Conservation (phyloP, 2,329 filamentous ascomycete genomes). For the Periglandula ipomoeae region DNA sequence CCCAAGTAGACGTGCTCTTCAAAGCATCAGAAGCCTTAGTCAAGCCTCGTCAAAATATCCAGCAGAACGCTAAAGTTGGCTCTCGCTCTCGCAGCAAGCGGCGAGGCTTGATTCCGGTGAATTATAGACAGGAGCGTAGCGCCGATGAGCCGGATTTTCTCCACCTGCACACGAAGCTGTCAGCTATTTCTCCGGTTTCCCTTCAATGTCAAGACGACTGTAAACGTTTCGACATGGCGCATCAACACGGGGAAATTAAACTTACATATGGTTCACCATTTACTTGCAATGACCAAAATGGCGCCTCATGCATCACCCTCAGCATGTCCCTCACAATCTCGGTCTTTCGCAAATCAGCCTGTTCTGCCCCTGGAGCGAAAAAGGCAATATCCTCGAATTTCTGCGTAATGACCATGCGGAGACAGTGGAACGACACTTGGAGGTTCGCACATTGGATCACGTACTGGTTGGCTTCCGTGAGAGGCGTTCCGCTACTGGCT, state of each 20-base stretch:
- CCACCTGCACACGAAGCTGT: conserved; percentile 20
- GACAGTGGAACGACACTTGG: conserved; percentile 30
- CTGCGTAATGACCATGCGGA: conserved; percentile 30
- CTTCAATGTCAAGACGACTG: no score
- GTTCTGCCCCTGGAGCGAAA: conserved; percentile 20
- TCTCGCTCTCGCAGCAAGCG: conserved; percentile 26
- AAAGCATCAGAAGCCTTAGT: conserved; percentile 35
- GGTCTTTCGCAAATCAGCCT: conserved; percentile 26
- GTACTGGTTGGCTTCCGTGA: conserved; percentile 20
- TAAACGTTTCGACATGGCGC: no score
- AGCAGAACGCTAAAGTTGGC: conserved; percentile 30
- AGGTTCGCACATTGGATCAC: conserved; percentile 32
- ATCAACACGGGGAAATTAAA: neutral
- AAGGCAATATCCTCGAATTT: conserved; percentile 25
- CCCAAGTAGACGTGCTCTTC: conserved; percentile 18
- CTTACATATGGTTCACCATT: conserved; percentile 31
- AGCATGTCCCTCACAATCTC: conserved; percentile 35
- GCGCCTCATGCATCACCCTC: conserved; percentile 28
- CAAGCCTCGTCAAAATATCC: conserved; percentile 30
- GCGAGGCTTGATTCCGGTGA: conserved; percentile 27
- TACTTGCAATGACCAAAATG: conserved; percentile 31
- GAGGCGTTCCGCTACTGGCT: conserved; percentile 9
- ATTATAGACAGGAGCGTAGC: conserved; percentile 29
- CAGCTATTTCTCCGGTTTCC: neutral
- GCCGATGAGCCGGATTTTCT: conserved; percentile 30